phyloP scores from a whole-genome alignment of 2,329 filamentous ascomycete genomes.

The Diaporthe helianthi region DNA sequence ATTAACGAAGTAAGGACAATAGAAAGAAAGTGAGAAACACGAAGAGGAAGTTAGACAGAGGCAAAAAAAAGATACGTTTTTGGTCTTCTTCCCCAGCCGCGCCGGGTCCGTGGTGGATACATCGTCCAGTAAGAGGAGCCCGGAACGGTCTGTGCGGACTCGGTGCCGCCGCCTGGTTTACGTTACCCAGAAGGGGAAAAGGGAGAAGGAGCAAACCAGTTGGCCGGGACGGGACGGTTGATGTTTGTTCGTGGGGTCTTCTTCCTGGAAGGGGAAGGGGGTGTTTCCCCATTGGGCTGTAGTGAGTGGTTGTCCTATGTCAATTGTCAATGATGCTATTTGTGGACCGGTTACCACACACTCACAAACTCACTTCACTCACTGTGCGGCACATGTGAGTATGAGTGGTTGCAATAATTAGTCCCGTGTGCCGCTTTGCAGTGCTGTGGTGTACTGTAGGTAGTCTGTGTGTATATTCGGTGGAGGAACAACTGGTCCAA shows the following conservation, averaged over 20 bases:
- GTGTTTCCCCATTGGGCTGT: not conserved
- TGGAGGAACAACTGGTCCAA: not conserved
- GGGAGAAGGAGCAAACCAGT: not conserved
- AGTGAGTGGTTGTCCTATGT: too few species aligned
- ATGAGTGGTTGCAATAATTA: not conserved
- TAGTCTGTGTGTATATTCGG: not conserved
- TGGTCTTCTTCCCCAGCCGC: not conserved
- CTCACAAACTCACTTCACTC: not conserved
- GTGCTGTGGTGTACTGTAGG: not conserved
- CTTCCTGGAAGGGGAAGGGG: too few species aligned
- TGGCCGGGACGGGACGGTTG: not conserved
- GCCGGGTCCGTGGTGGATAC: conserved; percentile 10
- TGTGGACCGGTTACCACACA: conserved; percentile 3
- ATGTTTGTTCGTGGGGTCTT: not conserved
- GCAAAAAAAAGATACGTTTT: not conserved
- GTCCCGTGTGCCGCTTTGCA: not conserved
- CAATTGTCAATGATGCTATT: conserved; percentile 2
- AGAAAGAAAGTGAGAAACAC: too few species aligned
- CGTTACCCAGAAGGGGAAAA: not conserved
- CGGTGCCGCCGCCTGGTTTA: conserved; percentile 3
- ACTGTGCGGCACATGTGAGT: not conserved
- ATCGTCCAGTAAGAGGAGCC: too few species aligned
- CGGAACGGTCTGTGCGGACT: conserved; percentile 17
- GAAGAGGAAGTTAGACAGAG: not conserved
- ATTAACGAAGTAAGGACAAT: not conserved